phyloP scores from a whole-genome alignment of 2,329 filamentous ascomycete genomes.

The Myotisia sp. region DNA sequence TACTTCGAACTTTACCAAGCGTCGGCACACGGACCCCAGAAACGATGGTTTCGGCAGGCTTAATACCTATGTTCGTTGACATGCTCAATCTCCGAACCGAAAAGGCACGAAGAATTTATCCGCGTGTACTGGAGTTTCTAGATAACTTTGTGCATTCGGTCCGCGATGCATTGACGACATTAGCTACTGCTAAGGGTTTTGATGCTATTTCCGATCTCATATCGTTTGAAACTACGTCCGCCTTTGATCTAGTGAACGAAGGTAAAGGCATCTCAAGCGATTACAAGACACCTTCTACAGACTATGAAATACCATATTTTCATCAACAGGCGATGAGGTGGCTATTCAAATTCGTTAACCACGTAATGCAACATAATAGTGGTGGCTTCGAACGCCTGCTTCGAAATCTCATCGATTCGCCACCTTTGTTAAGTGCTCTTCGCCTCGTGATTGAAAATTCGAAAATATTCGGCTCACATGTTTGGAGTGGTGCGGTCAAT shows the following conservation, averaged over 20 bases:
- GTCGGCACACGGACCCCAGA: conserved; percentile 58
- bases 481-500: conserved; percentile 89
- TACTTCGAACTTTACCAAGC: conserved; percentile 67
- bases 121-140: conserved; percentile 71
- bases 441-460: conserved; percentile 70
- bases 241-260: conserved; percentile 50
- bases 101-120: conserved; percentile 70
- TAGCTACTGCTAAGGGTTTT: conserved; percentile 70
- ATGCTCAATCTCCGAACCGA: conserved; percentile 69
- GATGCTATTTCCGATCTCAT: conserved; percentile 83
- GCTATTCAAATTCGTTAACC: conserved; percentile 89
- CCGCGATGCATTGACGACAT: conserved; percentile 66
- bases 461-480: conserved; percentile 68
- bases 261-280: conserved; percentile 58
- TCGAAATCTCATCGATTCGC: conserved; percentile 87
- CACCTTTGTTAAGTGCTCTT: conserved; percentile 64
- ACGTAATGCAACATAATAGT: conserved; percentile 73
- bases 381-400: conserved; percentile 81
- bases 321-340: conserved; percentile 88
- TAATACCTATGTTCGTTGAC: conserved; percentile 82
- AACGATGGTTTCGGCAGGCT: conserved; percentile 73
- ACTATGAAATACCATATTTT: conserved; percentile 86
- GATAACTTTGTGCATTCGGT: conserved; percentile 78
- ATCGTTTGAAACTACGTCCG: conserved; percentile 58
- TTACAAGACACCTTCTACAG: conserved; percentile 67